Evolutionary conservation across 208 protist species (phyloP).

Genomic region (Naegleria gruberi): DNA sequence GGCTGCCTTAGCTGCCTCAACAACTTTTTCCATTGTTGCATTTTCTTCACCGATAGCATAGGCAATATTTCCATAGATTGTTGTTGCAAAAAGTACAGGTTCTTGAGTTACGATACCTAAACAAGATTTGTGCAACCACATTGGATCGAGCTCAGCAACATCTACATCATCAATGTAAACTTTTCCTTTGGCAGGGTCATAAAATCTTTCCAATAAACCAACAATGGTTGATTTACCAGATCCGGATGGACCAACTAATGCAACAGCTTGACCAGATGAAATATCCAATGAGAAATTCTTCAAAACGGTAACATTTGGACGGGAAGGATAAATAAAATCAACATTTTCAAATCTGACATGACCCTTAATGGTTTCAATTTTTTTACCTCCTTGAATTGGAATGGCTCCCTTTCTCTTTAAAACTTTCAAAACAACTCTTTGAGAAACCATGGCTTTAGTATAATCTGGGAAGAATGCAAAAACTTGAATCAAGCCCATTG

Average conservation of each 20-base stretch:
- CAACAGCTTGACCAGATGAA: slow-evolving; percentile 55
- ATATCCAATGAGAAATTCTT: slow-evolving; percentile 41
- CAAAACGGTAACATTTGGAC: slow-evolving; percentile 23
- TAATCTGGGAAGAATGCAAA: background rate
- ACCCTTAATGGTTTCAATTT: background rate
- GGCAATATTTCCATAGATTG: slow-evolving; percentile 68
- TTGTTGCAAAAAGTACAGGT: slow-evolving; percentile 63
- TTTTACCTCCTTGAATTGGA: background rate
- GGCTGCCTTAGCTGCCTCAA: background rate
- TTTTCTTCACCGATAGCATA: background rate
- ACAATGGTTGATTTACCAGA: no score
- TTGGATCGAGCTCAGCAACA: slow-evolving; percentile 50
- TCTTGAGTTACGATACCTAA: slow-evolving; percentile 74
- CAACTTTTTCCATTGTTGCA: background rate
- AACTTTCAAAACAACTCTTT: background rate
- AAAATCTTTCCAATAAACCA: no score
- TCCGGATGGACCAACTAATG: slow-evolving; percentile 67
- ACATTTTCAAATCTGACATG: background rate
- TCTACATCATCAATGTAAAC: slow-evolving; percentile 57
- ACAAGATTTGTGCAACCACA: slow-evolving; percentile 60
- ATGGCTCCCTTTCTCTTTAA: background rate
- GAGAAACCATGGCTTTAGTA: background rate
- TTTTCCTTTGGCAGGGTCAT: slow-evolving; percentile 53
- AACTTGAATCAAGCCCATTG: background rate
- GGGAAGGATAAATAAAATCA: background rate